Evolutionary conservation across 805 yeast genomes (phyloP), one percentile per base, ranked within the genome.

Genomic region (Kluyveromyces lactis): DNA sequence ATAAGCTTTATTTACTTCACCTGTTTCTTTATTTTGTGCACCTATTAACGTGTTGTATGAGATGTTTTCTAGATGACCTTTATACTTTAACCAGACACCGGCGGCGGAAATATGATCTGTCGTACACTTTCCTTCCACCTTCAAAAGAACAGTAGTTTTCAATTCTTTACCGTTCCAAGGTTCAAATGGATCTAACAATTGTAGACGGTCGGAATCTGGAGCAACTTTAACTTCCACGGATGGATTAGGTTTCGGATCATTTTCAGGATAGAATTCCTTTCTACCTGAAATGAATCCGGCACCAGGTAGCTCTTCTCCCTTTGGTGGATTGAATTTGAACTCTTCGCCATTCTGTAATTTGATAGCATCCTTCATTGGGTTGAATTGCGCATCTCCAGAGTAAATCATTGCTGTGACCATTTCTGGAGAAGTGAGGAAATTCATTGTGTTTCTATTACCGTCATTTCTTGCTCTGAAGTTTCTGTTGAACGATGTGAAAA

Each of bases 101-200:
- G 98, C 98, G 38, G 97, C 97, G 18, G 97, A 87, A 52, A 90
- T 92, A 62, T 90, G 98, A 63, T 90, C 98, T 28, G 98, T 90
- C 31, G 98, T 90, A 72, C 97, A 92, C 66, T 90, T 90, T 48
- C 98, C 98, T 66, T 86, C 90, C 33, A 92, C 97, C 67, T 90
- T 90, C 58, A 90, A 65, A 45, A 89, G 67, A 2, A 90, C 84
- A 35, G 76, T 76, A 26, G 87, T 76, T 46, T 75, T 70, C 48
- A 90, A 64, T 61, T 90, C 98, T 58, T 85, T 62, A 40, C 95
- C 95, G 45, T 79, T 67, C 94, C 96, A 90, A 17, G 90, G 73
- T 33, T 72, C 63, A 61, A 92, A 90, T 17, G 97, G 97, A 40
- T 85, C 95, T 49, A 90, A 68, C 44, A 90, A 69, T 66, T 92